Evolutionary conservation across 2,329 filamentous ascomycete species (phyloP), one percentile per base, ranked within the genome.

Genomic region (Colletotrichum gigasporum): DNA sequence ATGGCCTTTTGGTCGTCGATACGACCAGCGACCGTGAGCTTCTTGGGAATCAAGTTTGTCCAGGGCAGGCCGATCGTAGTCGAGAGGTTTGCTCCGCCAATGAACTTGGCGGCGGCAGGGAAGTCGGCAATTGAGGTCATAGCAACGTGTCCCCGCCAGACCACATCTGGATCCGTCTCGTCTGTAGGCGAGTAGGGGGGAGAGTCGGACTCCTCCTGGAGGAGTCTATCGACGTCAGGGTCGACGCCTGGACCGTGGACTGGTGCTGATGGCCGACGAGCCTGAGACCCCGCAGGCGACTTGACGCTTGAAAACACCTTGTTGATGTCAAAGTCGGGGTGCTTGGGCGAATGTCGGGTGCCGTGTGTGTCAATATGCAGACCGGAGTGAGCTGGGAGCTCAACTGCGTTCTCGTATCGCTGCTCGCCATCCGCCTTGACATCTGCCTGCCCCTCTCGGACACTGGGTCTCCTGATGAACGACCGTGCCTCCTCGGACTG

Each of bases 161-260:
- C 82, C 22, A 92, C 83, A 47, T 89, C 87, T 0, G 91, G 90
- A 68, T 95, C 87, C 1, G 86, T 81, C 66, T 90, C 88, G 67
- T 96, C 93, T 2, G 89, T 90, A 0, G 94, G 93, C 0, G 92
- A 94, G 74, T 97, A 97, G 0, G 91, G 91, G 2, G 92, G 91
- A 2, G 92, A 94, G 12, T 91, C 87, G 47, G 91, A 91, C 26
- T 90, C 89, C 58, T 92, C 91, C 71, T 94, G 87, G 7, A 98
- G 86, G 69, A 99, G 83, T 39, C 93, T 88, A 75, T 99, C 96
- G 18, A 99, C 92, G 65, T 98, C 96, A 3, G 92, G 87, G 75
- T 99, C 95, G 12, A 91, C 88, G 14, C 87, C 91, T 1, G 90
- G 85, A 1, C 89, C 87, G 59, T 81, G 79, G 41, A 78, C 76